phyloP scores from a whole-genome alignment of 1,139 yeast species.

The Yamadazyma membranifaciens region DNA sequence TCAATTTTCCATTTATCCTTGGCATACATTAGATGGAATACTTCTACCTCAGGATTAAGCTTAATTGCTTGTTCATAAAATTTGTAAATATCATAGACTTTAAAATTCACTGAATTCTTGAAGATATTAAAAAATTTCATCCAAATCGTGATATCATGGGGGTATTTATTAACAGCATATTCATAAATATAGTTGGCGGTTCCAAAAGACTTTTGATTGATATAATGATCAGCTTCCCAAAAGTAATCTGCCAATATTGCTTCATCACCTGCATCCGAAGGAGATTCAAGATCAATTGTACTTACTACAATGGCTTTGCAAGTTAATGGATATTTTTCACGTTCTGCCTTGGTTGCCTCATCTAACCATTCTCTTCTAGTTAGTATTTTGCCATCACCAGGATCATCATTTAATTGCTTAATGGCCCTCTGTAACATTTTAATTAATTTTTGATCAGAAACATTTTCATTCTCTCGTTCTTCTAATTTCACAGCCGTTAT shows the following conservation, averaged over 20 bases:
- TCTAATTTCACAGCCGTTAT: constrained; percentile 69
- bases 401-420: constrained; percentile 28
- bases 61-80: constrained; percentile 53
- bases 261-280: constrained; percentile 9
- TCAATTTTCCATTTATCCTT: constrained; percentile 59
- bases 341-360: constrained; percentile 38
- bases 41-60: constrained; percentile 46
- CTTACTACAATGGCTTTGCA: constrained; percentile 37
- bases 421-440: constrained; percentile 56
- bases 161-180: constrained; percentile 44
- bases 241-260: constrained; percentile 24
- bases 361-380: constrained; percentile 44
- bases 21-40: constrained; percentile 68
- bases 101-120: constrained; percentile 21
- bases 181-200: constrained; percentile 50
- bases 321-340: constrained; percentile 33
- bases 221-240: constrained; percentile 34
- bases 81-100: constrained; percentile 34
- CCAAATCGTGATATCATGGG: constrained; percentile 59
- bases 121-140: constrained; percentile 46
- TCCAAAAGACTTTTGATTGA: constrained; percentile 11
- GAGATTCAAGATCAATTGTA: constrained; percentile 16
- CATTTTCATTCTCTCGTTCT: constrained; percentile 44
- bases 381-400: constrained; percentile 18
- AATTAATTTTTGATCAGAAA: constrained; percentile 34